Evolutionary conservation across 2,329 filamentous ascomycete species (phyloP).

Genomic region (Trichoderma arundinaceum): DNA sequence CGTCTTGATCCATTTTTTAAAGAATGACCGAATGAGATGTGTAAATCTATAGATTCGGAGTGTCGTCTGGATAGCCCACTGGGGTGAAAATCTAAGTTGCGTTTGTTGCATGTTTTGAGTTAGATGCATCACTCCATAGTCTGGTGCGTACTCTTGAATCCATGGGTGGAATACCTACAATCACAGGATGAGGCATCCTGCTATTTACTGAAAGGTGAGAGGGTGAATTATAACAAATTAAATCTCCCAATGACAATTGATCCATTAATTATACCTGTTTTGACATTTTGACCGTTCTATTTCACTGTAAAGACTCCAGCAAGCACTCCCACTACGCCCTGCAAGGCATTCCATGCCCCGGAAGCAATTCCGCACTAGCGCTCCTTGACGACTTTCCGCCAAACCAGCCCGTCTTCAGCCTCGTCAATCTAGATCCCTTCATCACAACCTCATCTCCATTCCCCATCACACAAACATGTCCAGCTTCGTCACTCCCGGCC

Average conservation of each 20-base stretch:
- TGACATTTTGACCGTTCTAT: no score
- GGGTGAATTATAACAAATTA: no score
- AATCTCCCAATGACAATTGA: no score
- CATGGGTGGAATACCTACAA: no score
- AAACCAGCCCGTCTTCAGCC: constrained; percentile 11
- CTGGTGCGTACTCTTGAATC: neutral
- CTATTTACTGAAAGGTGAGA: no score
- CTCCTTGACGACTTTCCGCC: constrained; percentile 22
- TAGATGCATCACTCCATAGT: constrained; percentile 6
- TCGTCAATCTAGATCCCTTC: neutral
- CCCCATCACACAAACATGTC: constrained; percentile 15
- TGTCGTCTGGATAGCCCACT: neutral
- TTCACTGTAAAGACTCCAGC: no score
- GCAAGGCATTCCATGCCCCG: neutral
- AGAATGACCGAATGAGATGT: neutral
- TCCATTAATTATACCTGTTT: no score
- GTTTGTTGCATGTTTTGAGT: constrained; percentile 25
- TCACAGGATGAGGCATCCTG: no score
- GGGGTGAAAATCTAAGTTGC: constrained; percentile 19
- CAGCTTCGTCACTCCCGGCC: constrained; percentile 57
- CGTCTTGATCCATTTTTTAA: constrained; percentile 36
- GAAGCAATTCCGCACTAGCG: constrained; percentile 30
- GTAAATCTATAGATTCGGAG: neutral
- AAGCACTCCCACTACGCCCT: no score
- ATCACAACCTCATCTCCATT: neutral